Evolutionary conservation across 148 eudicot genomes (phyloP).

Genomic region (Cornus kousa): DNA sequence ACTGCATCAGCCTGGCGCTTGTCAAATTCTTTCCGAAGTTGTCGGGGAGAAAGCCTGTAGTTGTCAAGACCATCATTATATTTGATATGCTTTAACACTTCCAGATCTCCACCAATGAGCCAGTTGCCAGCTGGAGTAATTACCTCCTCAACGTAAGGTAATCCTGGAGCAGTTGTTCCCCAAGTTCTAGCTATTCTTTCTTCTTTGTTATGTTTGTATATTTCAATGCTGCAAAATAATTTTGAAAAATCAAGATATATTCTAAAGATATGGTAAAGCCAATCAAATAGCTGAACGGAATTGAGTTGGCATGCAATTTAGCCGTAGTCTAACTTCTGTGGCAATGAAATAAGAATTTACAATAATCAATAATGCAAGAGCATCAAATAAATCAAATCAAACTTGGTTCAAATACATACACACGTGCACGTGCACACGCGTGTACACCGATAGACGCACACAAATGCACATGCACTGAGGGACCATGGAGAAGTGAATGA

Average conservation of each 20-base stretch:
- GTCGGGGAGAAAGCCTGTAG: slow-evolving; percentile 69
- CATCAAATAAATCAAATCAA: neutral
- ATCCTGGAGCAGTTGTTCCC: slow-evolving; percentile 80
- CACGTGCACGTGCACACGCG: no score
- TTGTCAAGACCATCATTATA: slow-evolving; percentile 87
- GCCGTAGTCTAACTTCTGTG: neutral
- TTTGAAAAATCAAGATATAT: neutral
- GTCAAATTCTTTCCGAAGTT: slow-evolving; percentile 68
- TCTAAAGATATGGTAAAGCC: neutral
- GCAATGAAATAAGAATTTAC: neutral
- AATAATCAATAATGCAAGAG: neutral
- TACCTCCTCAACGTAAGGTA: slow-evolving; percentile 78
- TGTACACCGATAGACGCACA: no score
- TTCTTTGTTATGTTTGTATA: slow-evolving; percentile 84
- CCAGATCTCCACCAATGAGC: slow-evolving; percentile 80
- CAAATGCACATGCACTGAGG: no score
- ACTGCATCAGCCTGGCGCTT: slow-evolving; percentile 83
- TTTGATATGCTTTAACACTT: slow-evolving; percentile 65
- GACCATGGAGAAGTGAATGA: neutral
- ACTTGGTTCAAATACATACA: neutral
- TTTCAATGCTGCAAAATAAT: slow-evolving; percentile 49
- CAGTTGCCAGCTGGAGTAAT: slow-evolving; percentile 73
- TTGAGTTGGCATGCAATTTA: neutral
- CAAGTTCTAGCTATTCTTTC: slow-evolving; percentile 86
- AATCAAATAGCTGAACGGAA: neutral